Conservation (phyloP, 2,329 filamentous ascomycete genomes). For the Dactylellina drechsleri region DNA sequence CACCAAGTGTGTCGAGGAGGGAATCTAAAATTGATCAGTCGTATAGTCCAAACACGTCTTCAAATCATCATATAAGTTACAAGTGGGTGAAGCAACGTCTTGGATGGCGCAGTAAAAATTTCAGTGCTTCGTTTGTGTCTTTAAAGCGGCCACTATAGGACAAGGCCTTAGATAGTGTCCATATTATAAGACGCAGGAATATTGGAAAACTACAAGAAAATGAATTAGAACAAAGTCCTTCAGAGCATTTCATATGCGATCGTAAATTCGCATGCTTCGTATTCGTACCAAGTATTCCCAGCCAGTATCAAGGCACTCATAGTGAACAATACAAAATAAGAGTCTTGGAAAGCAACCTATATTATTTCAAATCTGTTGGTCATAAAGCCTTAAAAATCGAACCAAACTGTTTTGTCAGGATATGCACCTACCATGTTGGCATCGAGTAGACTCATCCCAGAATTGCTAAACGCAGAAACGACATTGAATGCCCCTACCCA, state of each 20-base stretch:
- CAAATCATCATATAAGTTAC: slow-evolving; percentile 1
- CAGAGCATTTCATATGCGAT: background rate
- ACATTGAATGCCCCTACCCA: slow-evolving; percentile 76
- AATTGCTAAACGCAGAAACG: slow-evolving; percentile 76
- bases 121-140: slow-evolving; percentile 60
- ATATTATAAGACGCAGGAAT: slow-evolving; percentile 67
- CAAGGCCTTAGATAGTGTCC: slow-evolving; percentile 65
- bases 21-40: slow-evolving; percentile 60
- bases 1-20: slow-evolving; percentile 68
- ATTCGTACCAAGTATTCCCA: slow-evolving; percentile 62
- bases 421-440: slow-evolving; percentile 71
- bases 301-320: slow-evolving; percentile 56
- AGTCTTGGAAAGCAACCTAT: slow-evolving; percentile 67
- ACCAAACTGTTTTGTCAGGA: slow-evolving; percentile 25
- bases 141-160: slow-evolving; percentile 58
- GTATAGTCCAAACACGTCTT: background rate
- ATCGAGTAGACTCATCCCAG: slow-evolving; percentile 75
- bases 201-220: slow-evolving; percentile 64
- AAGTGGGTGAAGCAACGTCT: slow-evolving; percentile 69
- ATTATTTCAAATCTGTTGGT: background rate
- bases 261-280: background rate
- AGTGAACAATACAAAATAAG: slow-evolving; percentile 54
- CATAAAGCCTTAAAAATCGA: background rate
- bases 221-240: background rate
- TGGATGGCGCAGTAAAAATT: slow-evolving; percentile 68